Evolutionary conservation across 345 rosid genomes (phyloP).

Genomic region (Syzygium aromaticum): DNA sequence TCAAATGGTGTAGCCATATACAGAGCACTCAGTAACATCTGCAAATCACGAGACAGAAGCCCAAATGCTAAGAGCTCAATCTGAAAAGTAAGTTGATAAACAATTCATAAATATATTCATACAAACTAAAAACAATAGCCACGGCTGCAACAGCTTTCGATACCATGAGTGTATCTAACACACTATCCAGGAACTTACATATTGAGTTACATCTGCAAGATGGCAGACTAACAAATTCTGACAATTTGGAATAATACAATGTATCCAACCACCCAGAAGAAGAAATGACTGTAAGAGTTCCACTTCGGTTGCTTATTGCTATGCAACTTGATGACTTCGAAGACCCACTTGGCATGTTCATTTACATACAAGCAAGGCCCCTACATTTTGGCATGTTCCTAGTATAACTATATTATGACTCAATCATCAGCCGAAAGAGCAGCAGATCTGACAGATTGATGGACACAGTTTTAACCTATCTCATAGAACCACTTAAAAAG

Average conservation of each 20-base stretch:
- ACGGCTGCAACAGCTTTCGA: neutral
- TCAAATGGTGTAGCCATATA: conserved; percentile 60
- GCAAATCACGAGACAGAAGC: conserved; percentile 10
- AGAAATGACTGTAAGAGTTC: neutral
- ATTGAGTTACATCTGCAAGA: neutral
- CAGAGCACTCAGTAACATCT: conserved; percentile 54
- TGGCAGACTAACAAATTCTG: neutral
- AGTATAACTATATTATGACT: neutral
- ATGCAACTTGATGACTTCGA: neutral
- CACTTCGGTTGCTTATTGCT: neutral
- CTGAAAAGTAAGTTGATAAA: neutral
- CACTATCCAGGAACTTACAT: neutral
- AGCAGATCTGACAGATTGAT: neutral
- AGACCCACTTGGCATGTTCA: neutral
- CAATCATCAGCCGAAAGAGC: neutral
- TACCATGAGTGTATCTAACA: neutral
- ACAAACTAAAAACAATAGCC: neutral
- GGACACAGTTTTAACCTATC: neutral
- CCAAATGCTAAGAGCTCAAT: neutral
- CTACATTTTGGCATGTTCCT: neutral
- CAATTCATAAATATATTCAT: neutral
- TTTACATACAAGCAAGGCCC: neutral
- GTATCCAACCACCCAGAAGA: neutral
- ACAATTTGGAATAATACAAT: neutral
- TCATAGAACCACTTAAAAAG: neutral